These are phyloP conservation scores for Trametes cingulata DNA, from an alignment of 768 basidiomycete species.

Conservation along the genomic window DNA sequence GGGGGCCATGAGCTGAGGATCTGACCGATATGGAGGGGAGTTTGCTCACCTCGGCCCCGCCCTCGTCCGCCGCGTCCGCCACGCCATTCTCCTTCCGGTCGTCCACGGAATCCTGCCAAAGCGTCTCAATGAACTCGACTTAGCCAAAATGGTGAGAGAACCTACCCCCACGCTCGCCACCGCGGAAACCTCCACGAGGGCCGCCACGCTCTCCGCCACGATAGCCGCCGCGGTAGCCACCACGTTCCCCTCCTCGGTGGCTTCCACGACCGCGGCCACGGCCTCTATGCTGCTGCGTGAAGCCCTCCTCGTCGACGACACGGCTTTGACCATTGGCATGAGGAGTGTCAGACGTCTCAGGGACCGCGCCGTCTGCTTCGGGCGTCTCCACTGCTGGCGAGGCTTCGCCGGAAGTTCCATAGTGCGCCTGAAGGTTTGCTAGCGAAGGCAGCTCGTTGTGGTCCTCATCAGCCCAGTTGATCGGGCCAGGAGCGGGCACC, in stretches of 20 bases:
- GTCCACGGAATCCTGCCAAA: conserved; percentile 30
- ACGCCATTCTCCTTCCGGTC: conserved; percentile 33
- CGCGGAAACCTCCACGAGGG: conserved; percentile 28
- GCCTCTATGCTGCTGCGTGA: conserved; percentile 38
- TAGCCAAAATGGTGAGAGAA: too few relatives aligned
- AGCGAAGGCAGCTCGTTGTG: conserved; percentile 78
- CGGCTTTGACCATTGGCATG: conserved; percentile 27
- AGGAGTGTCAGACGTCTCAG: conserved; percentile 28
- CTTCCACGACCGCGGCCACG: conserved; percentile 39
- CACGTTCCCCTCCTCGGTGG: conserved; percentile 29
- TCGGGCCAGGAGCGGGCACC: conserved; percentile 33
- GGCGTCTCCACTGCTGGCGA: conserved; percentile 51
- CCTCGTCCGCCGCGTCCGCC: conserved; percentile 34
- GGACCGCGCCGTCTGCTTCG: conserved; percentile 35
- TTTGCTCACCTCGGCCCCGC: conserved; percentile 32
- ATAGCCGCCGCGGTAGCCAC: conserved; percentile 27
- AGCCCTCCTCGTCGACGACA: conserved; percentile 61
- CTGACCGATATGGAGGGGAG: background rate
- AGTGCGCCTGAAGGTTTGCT: conserved; percentile 71
- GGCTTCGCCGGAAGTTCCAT: conserved; percentile 72
- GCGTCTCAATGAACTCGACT: too few relatives aligned
- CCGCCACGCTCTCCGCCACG: conserved; percentile 34
- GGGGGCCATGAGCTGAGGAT: background rate
- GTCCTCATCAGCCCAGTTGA: conserved; percentile 88
- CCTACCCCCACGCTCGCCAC: conserved; percentile 23